Base-by-base conservation (phyloP, 306 rosid species). In the Malus sieversii region DNA sequence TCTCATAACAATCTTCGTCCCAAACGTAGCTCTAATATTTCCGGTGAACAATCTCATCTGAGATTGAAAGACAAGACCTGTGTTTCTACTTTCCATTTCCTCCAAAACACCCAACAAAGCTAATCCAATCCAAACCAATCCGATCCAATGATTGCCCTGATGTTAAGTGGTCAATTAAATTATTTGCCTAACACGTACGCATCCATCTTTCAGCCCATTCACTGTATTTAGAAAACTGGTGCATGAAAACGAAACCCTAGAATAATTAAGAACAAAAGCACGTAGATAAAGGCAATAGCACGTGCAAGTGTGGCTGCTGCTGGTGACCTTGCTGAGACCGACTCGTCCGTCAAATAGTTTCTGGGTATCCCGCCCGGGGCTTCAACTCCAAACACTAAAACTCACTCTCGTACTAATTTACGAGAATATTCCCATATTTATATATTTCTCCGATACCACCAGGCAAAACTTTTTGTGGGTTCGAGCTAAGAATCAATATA, bases 301-400 rank as follows among this genome's bases (percentile, higher is more conserved):
- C 74, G 68, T 77, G 80, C 35, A 10, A 25, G 51, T 71, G 48
- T 59, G 68, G 44, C 79, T 66, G 58, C 19, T 67, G 79, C 74
- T 15, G 51, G 60, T 35, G 15, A 59, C 72, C 22, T 66, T n/a
- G 18, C 29, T 68, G 66, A n/a, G 16, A 72, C n/a, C 45, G 66
- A 57, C 53, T 72, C 76, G 19, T 12, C 62, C n/a, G 30, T 42
- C 66, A 35, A 16, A 11, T 9, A 70, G n/a, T 33, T 72, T 22
- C 33, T 33, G 35, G 30, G 35, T 72, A n/a, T 65, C 32, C 38
- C 33, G 45, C 68, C 16, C 6, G 5, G 51, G 3, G 12, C 19
- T 51, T 51, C 55, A 51, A 51, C 55, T 15, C 55, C 20, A 51
- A 51, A 51, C 20, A 16, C 55, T 15, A 51, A 15, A 51, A 15